Conservation (phyloP, 495 filamentous ascomycete genomes). For the Saxophila tyrrhenica region DNA sequence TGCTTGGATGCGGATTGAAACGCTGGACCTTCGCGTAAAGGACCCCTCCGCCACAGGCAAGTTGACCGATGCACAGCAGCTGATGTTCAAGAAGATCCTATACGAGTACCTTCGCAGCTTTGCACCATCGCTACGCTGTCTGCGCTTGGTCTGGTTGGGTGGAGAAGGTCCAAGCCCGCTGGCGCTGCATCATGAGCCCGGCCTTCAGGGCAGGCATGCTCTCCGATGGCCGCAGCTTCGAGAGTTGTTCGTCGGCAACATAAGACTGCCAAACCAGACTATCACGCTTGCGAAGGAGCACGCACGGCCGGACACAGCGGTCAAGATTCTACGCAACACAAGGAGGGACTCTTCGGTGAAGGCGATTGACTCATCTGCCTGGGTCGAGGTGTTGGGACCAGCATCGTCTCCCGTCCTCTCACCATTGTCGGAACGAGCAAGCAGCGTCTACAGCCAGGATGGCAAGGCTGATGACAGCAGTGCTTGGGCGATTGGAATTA, state of each 20-base stretch:
- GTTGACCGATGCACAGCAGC: conserved; percentile 7
- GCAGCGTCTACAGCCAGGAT: conserved; percentile 9
- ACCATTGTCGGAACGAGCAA: background rate
- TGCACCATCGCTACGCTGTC: conserved; percentile 4
- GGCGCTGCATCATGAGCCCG: conserved; percentile 7
- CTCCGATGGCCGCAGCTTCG: conserved; percentile 8
- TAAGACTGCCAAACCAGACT: background rate
- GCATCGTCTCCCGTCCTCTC: background rate
- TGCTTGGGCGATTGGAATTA: background rate
- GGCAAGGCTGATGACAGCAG: background rate
- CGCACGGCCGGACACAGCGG: conserved; percentile 1
- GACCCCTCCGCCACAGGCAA: conserved; percentile 12
- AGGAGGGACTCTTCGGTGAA: background rate
- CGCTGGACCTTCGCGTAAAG: conserved; percentile 19
- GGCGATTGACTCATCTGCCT: conserved; percentile 1
- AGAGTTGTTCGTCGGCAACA: conserved; percentile 11
- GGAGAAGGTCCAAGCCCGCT: conserved; percentile 19
- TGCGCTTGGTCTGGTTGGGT: conserved; percentile 22
- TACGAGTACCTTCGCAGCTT: conserved; percentile 22
- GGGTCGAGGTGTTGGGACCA: conserved; percentile 2
- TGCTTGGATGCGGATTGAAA: conserved; percentile 16
- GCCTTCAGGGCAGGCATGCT: conserved; percentile 1
- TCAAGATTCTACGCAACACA: conserved; percentile 3
- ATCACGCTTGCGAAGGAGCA: background rate
- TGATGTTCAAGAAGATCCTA: conserved; percentile 22